Evolutionary conservation across 2,329 filamentous ascomycete species (phyloP).

Genomic region (Ploettnerulaceae sp.): DNA sequence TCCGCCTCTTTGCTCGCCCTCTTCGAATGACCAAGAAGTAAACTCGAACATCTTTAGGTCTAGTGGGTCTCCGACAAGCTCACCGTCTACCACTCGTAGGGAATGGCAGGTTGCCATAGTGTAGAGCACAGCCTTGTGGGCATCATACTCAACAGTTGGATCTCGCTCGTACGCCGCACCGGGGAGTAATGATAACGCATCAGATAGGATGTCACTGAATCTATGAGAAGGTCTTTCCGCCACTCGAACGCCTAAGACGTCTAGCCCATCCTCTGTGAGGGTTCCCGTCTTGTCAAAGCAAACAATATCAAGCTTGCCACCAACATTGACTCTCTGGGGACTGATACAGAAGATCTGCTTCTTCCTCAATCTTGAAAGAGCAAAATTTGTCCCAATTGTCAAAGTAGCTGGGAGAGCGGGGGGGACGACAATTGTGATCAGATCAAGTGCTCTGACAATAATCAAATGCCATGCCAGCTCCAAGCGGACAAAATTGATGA

Average conservation of each 20-base stretch:
- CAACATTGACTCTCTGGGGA: constrained; percentile 93
- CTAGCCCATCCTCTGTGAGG: constrained; percentile 89
- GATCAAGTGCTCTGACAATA: constrained; percentile 82
- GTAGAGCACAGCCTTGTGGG: constrained; percentile 70
- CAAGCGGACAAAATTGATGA: constrained; percentile 87
- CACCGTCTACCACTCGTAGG: constrained; percentile 76
- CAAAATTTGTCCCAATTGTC: constrained; percentile 95
- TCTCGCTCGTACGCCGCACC: constrained; percentile 51
- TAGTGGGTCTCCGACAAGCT: constrained; percentile 87
- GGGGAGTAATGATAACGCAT: constrained; percentile 54
- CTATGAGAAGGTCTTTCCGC: constrained; percentile 57
- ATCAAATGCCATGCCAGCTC: constrained; percentile 85
- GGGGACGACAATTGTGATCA: constrained; percentile 97
- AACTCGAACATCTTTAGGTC: constrained; percentile 99
- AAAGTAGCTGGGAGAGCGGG: constrained; percentile 91
- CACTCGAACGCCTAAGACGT: constrained; percentile 83
- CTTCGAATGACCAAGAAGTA: constrained; percentile 86
- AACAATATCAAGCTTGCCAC: constrained; percentile 90
- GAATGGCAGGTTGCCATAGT: constrained; percentile 98
- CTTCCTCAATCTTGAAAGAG: constrained; percentile 75
- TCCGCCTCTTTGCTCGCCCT: constrained; percentile 66
- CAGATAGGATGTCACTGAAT: constrained; percentile 73
- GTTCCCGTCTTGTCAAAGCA: constrained; percentile 99
- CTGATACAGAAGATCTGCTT: constrained; percentile 97
- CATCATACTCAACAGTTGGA: constrained; percentile 52